Conservation (phyloP, 176 grass and related monocot species). For the Zoysia japonica region DNA sequence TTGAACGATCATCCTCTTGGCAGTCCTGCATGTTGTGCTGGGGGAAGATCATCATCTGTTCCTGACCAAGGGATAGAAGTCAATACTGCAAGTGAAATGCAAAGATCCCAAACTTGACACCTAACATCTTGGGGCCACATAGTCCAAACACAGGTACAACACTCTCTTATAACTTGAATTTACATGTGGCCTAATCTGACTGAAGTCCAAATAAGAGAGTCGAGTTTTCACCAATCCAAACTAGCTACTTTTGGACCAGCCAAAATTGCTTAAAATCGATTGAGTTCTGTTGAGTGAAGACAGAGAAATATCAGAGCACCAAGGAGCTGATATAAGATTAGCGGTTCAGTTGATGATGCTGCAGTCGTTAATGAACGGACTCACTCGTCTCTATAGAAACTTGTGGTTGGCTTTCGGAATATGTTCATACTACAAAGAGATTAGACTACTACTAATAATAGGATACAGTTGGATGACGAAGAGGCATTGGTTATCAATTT, state of each 20-base stretch:
- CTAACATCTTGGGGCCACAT: not conserved
- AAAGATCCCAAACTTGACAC: not conserved
- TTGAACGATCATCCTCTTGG: slow-evolving; percentile 49
- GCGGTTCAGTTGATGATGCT: too few relatives aligned
- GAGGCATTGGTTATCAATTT: too few relatives aligned
- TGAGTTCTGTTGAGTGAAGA: too few relatives aligned
- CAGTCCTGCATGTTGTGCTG: slow-evolving; percentile 47
- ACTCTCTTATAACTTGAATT: not conserved
- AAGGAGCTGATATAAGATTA: too few relatives aligned
- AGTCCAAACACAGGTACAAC: not conserved
- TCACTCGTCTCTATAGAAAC: too few relatives aligned
- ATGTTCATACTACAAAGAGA: too few relatives aligned
- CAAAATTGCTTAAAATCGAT: too few relatives aligned
- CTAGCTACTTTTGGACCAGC: not conserved
- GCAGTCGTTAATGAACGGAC: too few relatives aligned
- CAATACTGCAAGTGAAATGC: not conserved
- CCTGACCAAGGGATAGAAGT: slow-evolving; percentile 50
- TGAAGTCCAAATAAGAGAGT: not conserved
- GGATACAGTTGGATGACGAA: too few relatives aligned
- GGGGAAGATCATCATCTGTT: slow-evolving; percentile 85
- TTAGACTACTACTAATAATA: too few relatives aligned
- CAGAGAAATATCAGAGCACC: too few relatives aligned
- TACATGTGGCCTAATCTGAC: not conserved
- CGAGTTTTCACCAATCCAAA: not conserved
- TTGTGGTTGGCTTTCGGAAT: too few relatives aligned